These are phyloP conservation scores for Rhododendron ferrugineum DNA, from an alignment of 148 eudicot species.

Conservation along the genomic window DNA sequence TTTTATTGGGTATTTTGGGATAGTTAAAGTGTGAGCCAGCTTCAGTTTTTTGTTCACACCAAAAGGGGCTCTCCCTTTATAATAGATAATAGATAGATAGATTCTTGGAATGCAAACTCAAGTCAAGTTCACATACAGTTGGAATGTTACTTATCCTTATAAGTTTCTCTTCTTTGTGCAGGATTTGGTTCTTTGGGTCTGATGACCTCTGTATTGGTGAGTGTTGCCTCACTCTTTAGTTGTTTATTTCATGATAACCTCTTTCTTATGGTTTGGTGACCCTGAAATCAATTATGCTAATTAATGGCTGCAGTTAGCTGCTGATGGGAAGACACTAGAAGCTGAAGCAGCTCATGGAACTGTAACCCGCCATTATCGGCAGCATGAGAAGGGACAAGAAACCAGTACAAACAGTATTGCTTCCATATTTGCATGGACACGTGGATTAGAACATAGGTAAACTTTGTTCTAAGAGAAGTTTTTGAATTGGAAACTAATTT, in stretches of 20 bases:
- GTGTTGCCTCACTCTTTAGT: conserved; percentile 9
- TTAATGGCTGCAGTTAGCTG: conserved; percentile 42
- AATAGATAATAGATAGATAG: not conserved
- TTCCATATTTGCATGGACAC: conserved; percentile 75
- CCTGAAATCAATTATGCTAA: not conserved
- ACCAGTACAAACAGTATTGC: conserved; percentile 80
- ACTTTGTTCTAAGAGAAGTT: not conserved
- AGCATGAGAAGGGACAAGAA: conserved; percentile 64
- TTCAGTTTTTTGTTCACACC: not conserved
- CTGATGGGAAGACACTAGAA: conserved; percentile 72
- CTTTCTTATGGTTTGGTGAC: conserved; percentile 1
- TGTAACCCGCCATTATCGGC: conserved; percentile 63
- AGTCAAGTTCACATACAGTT: not conserved
- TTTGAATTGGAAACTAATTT: not conserved
- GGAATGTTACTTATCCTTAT: not conserved
- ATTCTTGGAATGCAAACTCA: not conserved
- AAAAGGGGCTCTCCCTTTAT: not conserved
- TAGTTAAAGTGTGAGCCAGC: not conserved
- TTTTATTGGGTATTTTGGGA: not conserved
- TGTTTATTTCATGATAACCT: not conserved
- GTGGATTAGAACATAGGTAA: conserved; percentile 69
- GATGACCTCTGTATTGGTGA: conserved; percentile 69
- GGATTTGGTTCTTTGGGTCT: conserved; percentile 76
- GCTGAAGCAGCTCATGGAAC: conserved; percentile 88
- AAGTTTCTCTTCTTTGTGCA: conserved; percentile 22